Base-by-base conservation (phyloP, 1,139 yeast species). In the Zygosaccharomyces sapae region DNA sequence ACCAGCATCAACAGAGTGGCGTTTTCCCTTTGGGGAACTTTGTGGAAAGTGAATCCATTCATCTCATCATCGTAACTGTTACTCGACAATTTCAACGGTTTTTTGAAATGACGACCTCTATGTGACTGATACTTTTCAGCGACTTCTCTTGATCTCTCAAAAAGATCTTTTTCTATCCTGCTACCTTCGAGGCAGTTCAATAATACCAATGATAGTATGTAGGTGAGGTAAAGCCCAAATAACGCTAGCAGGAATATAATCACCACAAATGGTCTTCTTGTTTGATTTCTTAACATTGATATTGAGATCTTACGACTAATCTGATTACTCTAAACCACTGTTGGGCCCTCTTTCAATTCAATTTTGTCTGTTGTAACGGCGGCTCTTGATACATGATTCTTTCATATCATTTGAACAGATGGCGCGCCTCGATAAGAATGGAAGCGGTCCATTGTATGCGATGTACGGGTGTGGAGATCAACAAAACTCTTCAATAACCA, bases 1-100 rank as follows among this genome's bases (percentile, higher is more conserved):
- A 90, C 92, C 37, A 89, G 74, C 78, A 88, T 83, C 44, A 84
- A 72, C 31, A 85, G 45, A 0, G 86, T 80, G 1, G 86, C 88
- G 63, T 78, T 79, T 45, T 81, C 83, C 40, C 59, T 63, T n/a
- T 58, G 54, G 30, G 22, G 37, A 3, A 41, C 4, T 20, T 38
- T 29, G n/a, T 31, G 13, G 29, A 41, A 18, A 68, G 75, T 16
- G 64, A 67, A 22, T 56, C 65, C 51, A 73, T 74, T 73, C 75
- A 78, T 70, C 0, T 77, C 77, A 50, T 76, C 76, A 42, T 63
- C 62, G 52, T 73, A 76, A 40, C 74, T 58, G 44, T 67, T 63
- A 50, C 76, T 75, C 55, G 77, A 76, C 31, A 58, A 57, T 72
- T 76, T 51, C 76, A 48, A 40, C 3, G 54, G 53, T 7, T 37